Conservation (phyloP, 768 basidiomycete genomes). For the Gymnopilus dilepis region DNA sequence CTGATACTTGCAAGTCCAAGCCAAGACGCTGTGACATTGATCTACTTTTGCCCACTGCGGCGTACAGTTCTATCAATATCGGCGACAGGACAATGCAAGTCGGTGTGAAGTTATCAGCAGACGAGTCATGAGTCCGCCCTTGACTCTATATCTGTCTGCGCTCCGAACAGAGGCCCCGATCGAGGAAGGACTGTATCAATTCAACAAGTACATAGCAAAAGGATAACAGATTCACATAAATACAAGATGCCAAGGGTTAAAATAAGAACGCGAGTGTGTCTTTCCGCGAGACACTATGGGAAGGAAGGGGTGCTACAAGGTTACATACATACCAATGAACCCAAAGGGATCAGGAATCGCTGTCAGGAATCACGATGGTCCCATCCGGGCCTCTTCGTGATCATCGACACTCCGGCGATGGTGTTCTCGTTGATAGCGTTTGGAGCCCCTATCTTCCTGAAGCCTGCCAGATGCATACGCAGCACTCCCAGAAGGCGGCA, state of each 20-base stretch:
- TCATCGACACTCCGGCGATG: conserved; percentile 42
- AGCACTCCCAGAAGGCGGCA: conserved; percentile 27
- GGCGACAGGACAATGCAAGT: conserved; percentile 8
- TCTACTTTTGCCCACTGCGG: conserved; percentile 2
- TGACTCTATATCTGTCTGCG: conserved; percentile 11
- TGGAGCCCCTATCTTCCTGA: conserved; percentile 56
- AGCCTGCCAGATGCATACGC: conserved; percentile 43
- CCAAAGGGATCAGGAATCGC: conserved; percentile 17
- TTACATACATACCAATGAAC: not conserved
- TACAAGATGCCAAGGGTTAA: conserved; percentile 16
- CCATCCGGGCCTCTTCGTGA: conserved; percentile 45
- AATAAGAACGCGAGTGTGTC: conserved; percentile 12
- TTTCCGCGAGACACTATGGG: conserved; percentile 13
- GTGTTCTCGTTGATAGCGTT: conserved; percentile 63
- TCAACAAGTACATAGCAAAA: conserved; percentile 18
- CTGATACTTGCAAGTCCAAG: conserved; percentile 8
- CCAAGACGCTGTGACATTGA: conserved; percentile 13
- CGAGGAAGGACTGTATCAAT: conserved; percentile 20
- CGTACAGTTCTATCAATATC: conserved; percentile 8
- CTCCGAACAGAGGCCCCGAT: conserved; percentile 14
- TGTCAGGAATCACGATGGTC: too few relatives aligned
- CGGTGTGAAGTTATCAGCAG: conserved; percentile 19
- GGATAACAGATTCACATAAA: conserved; percentile 23
- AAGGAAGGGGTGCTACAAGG: conserved; percentile 4
- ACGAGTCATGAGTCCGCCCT: conserved; percentile 23